Evolutionary conservation across 1,139 yeast genomes (phyloP), one percentile per base, ranked within the genome.

Genomic region (Candida gigantensis): DNA sequence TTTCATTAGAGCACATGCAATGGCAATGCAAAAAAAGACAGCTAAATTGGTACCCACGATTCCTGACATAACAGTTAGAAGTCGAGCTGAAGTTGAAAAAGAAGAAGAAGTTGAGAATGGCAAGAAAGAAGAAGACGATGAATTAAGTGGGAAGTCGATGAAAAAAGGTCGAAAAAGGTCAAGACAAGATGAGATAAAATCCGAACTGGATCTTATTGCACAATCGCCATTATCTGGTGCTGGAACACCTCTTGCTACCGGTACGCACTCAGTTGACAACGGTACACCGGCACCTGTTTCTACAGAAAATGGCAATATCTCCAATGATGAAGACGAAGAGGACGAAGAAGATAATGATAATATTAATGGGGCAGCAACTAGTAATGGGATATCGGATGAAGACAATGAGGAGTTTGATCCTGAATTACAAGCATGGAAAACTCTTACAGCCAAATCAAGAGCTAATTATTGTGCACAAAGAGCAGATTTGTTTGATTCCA

Each of bases 21-120:
- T 85, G 35, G 97, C 97, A 3, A 94, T 92, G 98, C 95, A 89
- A 50, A 88, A 87, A 59, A 87, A 86, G 55, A 81, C 97, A 0
- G 58, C 80, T 39, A 75, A 81, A 38, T 68, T 92, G 37, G 74
- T 81, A 6, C 96, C 96, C 0, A 65, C 87, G 41, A 90, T 92
- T 24, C 98, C 99, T 0, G 94, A 92, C 52, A 86, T 92, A 35
- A 74, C 79, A 0, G 75, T 92, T 4, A 73, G 92, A 46, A 89
- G 81, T 52, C 68, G 97, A 31, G 77, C 87, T 0, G 97, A 92
- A 40, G 83, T 89, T 2, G 97, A 92, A 50, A 83, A 79, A 36
- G 97, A 89, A 50, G 88, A 68, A 30, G 72, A 66, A 13, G 58
- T 50, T 24, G 62, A 59, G 12, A 55, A 52, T 11, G 60, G 79